A percentile compares a stretch with the other conserved stretches of the same genome.
phyloP scores from a whole-genome alignment of 192 early-diverging fungal species.

The Coemansia erecta region DNA sequence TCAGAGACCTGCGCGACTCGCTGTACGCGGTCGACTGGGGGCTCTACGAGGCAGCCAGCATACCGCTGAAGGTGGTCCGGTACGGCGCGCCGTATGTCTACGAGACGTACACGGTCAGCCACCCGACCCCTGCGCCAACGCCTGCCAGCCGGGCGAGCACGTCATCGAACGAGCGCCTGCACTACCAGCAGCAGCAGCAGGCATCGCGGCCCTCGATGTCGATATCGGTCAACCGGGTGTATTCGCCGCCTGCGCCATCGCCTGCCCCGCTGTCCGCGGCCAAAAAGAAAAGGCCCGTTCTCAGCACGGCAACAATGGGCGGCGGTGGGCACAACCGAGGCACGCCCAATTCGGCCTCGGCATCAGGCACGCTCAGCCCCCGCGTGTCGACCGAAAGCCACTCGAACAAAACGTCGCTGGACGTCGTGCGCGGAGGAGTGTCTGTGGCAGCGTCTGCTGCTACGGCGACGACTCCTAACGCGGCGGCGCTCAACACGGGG shows the following conservation, averaged over 20 bases:
- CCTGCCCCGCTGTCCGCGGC: slow-evolving; percentile 23
- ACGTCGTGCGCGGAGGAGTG: slow-evolving; percentile 2
- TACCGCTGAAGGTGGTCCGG: slow-evolving; percentile 40
- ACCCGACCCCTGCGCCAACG: not conserved
- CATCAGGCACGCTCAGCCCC: slow-evolving; percentile 8
- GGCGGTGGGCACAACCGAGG: slow-evolving; percentile 11
- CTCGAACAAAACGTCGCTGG: slow-evolving; percentile 17
- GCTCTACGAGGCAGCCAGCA: slow-evolving; percentile 50
- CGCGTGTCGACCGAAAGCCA: slow-evolving; percentile 17
- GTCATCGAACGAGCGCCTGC: slow-evolving; percentile 19
- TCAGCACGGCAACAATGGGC: slow-evolving; percentile 3
- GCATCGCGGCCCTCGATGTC: slow-evolving; percentile 11
- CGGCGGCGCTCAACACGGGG: slow-evolving; percentile 9
- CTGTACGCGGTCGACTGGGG: slow-evolving; percentile 52
- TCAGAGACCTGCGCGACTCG: slow-evolving; percentile 51
- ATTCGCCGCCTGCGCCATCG: slow-evolving; percentile 37
- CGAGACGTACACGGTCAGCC: slow-evolving; percentile 18
- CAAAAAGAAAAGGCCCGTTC: slow-evolving; percentile 24
- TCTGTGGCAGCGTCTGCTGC: not conserved
- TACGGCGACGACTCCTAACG: not conserved
- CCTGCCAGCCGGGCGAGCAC: slow-evolving; percentile 23
- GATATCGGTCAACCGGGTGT: slow-evolving; percentile 11
- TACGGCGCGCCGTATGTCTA: slow-evolving; percentile 41
- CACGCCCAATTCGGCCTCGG: slow-evolving; percentile 1
- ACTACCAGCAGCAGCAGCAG: slow-evolving; percentile 1